Evolutionary conservation across 73 alveolate genomes (phyloP).

Genomic region (Tetrahymena thermophila): DNA sequence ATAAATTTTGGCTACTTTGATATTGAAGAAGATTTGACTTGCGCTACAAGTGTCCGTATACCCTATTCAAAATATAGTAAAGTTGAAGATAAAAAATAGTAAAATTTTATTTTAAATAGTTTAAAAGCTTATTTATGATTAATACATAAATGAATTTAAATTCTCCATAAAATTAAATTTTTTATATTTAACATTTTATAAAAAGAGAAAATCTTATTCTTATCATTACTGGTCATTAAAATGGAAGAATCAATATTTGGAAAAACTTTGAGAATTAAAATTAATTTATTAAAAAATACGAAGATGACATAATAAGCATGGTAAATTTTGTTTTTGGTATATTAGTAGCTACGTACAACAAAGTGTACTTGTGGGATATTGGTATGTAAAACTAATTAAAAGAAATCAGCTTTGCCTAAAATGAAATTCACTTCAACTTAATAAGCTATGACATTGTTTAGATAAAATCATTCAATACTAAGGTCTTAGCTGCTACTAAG

Average conservation of each 20-base stretch:
- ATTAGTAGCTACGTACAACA: neutral
- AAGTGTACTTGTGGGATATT: neutral
- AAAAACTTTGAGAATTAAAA: constrained; percentile 16
- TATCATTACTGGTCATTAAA: constrained; percentile 25
- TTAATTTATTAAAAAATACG: neutral
- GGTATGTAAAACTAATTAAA: neutral
- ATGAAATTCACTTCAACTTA: neutral
- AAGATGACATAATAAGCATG: neutral
- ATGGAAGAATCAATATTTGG: constrained; percentile 31
- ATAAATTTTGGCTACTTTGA: constrained; percentile 6
- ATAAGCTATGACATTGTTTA: neutral
- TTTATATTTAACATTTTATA: neutral
- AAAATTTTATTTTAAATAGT: neutral
- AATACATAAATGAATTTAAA: too few species aligned
- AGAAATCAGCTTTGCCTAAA: neutral
- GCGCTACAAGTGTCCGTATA: constrained; percentile 39
- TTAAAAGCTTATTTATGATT: too few species aligned
- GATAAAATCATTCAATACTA: neutral
- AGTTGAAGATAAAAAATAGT: constrained; percentile 10
- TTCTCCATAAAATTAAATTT: too few species aligned
- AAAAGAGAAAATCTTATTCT: constrained; percentile 14
- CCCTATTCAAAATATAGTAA: constrained; percentile 21
- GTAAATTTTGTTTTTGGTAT: neutral
- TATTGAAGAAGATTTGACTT: constrained; percentile 14
- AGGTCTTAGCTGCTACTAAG: neutral